These are phyloP conservation scores for Magnaporthiopsis rhizophila DNA, from an alignment of 2,329 filamentous ascomycete genomes.

Conservation along the genomic window DNA sequence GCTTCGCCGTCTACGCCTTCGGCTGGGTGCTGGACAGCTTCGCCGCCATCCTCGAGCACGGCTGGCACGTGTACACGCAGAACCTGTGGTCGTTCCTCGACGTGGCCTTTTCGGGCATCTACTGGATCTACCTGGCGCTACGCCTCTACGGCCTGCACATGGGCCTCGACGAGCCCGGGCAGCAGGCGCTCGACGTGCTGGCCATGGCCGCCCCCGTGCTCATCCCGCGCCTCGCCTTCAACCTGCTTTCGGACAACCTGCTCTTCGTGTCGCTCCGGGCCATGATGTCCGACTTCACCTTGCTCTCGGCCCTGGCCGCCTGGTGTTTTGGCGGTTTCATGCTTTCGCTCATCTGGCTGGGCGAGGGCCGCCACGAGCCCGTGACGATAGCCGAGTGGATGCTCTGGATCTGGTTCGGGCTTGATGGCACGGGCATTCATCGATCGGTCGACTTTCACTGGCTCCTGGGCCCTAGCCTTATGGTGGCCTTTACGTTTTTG, in stretches of 20 bases:
- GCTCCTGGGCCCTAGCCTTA: conserved; percentile 69
- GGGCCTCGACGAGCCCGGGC: conserved; percentile 29
- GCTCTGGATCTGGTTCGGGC: conserved; percentile 72
- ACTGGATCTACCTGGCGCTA: conserved; percentile 50
- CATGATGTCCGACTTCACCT: conserved; percentile 67
- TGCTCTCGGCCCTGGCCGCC: conserved; percentile 56
- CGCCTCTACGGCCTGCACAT: conserved; percentile 48
- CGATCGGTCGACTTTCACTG: conserved; percentile 63
- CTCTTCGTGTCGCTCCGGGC: conserved; percentile 65
- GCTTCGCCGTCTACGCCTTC: conserved; percentile 55
- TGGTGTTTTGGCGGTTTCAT: conserved; percentile 67
- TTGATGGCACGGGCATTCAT: conserved; percentile 55
- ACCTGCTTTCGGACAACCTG: conserved; percentile 66
- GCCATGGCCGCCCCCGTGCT: conserved; percentile 62
- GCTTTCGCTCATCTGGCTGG: conserved; percentile 60
- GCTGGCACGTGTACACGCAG: conserved; percentile 61
- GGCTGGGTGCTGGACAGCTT: conserved; percentile 63
- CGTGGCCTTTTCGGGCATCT: conserved; percentile 59
- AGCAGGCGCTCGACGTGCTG: conserved; percentile 56
- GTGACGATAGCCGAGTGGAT: conserved; percentile 68
- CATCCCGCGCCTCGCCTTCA: conserved; percentile 63
- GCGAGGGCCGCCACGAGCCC: conserved; percentile 19
- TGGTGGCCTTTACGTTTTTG: conserved; percentile 78
- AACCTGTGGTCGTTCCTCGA: conserved; percentile 71
- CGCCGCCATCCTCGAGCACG: conserved; percentile 58